phyloP scores from a whole-genome alignment of 441 rosid genomes.

The Gossypium schwendimanii region DNA sequence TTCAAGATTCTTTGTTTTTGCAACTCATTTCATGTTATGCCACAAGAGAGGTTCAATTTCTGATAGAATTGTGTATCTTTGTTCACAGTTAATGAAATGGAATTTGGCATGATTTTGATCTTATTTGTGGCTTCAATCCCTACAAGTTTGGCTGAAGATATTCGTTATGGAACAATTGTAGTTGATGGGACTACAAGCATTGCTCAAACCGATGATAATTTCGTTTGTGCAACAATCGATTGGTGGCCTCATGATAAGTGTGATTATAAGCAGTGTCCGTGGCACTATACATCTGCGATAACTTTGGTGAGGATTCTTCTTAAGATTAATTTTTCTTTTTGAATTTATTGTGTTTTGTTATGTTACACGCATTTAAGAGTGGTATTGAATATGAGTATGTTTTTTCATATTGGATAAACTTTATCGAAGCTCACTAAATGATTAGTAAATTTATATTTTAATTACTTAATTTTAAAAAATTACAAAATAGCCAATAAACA shows the following conservation, averaged over 20 bases:
- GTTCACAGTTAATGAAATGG: conserved; percentile 46
- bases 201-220: conserved; percentile 70
- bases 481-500: too few relatives aligned
- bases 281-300: conserved; percentile 72
- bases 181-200: conserved; percentile 47
- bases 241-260: conserved; percentile 99
- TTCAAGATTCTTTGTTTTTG: neutral
- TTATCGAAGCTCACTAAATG: too few relatives aligned
- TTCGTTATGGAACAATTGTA: conserved; percentile 32
- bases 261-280: conserved; percentile 81
- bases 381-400: too few relatives aligned
- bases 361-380: neutral
- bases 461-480: too few relatives aligned
- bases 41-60: neutral
- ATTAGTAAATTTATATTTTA: too few relatives aligned
- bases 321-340: conserved; percentile 1
- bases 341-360: neutral
- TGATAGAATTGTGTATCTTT: conserved; percentile 1
- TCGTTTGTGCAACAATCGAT: conserved; percentile 83
- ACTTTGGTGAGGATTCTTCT: conserved; percentile 48
- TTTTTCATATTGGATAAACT: too few relatives aligned
- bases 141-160: conserved; percentile 38
- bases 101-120: conserved; percentile 29
- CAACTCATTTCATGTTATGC: neutral
- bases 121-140: conserved; percentile 38